Evolutionary conservation across 2,329 filamentous ascomycete genomes (phyloP), one percentile per base, ranked within the genome.

Genomic region (Beauveria sp.): DNA sequence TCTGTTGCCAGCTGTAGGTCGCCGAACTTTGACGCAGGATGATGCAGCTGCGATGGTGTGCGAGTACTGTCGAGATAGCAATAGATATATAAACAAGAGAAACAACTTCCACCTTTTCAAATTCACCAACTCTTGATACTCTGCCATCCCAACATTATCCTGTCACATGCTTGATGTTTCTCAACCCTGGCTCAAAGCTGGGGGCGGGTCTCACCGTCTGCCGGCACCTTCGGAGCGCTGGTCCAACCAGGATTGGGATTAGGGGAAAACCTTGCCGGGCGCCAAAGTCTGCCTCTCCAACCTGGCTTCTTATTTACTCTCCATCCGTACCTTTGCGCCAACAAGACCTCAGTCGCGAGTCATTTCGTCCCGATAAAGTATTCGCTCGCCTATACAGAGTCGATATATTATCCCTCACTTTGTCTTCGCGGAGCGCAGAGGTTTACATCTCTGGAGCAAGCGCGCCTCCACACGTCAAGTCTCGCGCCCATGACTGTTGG

Each of bases 401-500:
- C 14, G 18, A 55, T 9, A 20, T 26, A 12, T n/a, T 10, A 46
- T 30, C 18, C 26, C 9, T 18, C 10, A 18, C 53, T 30, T 55
- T 18, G 28, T 22, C 22, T 5, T 10, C 30, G 34, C 55, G 30
- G 55, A 50, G 9, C 18, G 55, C 55, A 48, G 44, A 57, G 44
- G 44, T 50, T 41, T 41, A 3, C 18, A 14, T 24, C 55, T 57
- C 28, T 41, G 22, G 44, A 34, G 34, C 46, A 57, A 26, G 2
- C 30, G 30, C 44, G 28, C 28, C 28, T 34, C n/a, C n/a, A n/a
- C 54, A 37, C 41, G 41, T 40, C 44, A 50, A 28, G 37, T 30
- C 55, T 59, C 37, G 55, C 55, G 55, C 47, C 47, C 47, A 59
- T 52, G 34, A 52, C 47, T 7, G 54, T n/a, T 40, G 54, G 43